Conservation (phyloP, 495 filamentous ascomycete genomes). For the Halenospora varia region DNA sequence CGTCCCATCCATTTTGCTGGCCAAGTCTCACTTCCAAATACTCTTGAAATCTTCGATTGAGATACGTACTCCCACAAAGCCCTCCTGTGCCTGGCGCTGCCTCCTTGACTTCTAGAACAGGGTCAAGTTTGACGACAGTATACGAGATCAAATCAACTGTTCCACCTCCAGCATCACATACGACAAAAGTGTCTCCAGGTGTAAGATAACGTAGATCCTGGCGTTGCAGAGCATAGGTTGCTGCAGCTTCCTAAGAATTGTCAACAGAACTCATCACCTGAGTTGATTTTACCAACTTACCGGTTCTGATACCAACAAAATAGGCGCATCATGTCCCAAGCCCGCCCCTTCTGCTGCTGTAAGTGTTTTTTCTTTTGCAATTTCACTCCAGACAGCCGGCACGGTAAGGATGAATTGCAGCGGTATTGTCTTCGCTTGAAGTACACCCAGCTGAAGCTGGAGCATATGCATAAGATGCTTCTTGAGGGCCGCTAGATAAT, state of each 20-base stretch:
- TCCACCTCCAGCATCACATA: slow-evolving; percentile 45
- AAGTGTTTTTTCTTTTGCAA: slow-evolving; percentile 43
- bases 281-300: slow-evolving; percentile 22
- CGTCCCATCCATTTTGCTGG: slow-evolving; percentile 30
- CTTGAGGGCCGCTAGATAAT: slow-evolving; percentile 42
- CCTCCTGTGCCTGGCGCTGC: slow-evolving; percentile 44
- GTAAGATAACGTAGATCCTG: slow-evolving; percentile 12
- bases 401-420: slow-evolving; percentile 46
- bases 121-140: slow-evolving; percentile 45
- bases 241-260: slow-evolving; percentile 44
- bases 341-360: slow-evolving; percentile 45
- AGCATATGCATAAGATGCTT: slow-evolving; percentile 37
- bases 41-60: slow-evolving; percentile 45
- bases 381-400: slow-evolving; percentile 52
- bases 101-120: slow-evolving; percentile 44
- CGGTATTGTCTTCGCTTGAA: slow-evolving; percentile 24
- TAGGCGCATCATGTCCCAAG: slow-evolving; percentile 38
- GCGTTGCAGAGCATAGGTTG: slow-evolving; percentile 45
- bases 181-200: slow-evolving; percentile 34
- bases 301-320: slow-evolving; percentile 56
- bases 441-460: slow-evolving; percentile 31
- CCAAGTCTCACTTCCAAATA: slow-evolving; percentile 36
- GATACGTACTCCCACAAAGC: slow-evolving; percentile 52
- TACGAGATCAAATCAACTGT: slow-evolving; percentile 51
- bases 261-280: not conserved